Evolutionary conservation across 2,329 filamentous ascomycete species (phyloP).

Genomic region (Diaporthe vaccinii): DNA sequence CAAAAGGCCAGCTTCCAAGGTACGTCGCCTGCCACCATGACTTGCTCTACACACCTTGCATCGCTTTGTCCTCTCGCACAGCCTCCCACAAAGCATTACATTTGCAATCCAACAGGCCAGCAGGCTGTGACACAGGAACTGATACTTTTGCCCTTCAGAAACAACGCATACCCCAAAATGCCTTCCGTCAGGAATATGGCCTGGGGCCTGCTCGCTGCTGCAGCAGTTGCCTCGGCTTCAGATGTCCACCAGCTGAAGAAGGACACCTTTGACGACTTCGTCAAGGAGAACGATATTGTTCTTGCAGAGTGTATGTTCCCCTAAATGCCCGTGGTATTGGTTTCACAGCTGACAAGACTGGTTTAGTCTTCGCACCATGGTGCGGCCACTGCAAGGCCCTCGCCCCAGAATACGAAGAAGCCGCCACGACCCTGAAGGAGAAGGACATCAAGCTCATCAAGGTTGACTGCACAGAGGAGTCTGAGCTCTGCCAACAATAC

Average conservation of each 20-base stretch:
- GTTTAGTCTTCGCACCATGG: conserved; percentile 93
- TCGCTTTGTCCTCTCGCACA: neutral
- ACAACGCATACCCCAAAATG: conserved; percentile 54
- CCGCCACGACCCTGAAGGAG: conserved; percentile 86
- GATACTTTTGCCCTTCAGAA: conserved; percentile 30
- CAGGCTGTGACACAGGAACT: neutral
- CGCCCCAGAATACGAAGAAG: conserved; percentile 90
- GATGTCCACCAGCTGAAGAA: conserved; percentile 89
- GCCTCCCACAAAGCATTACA: neutral
- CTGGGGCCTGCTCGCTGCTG: conserved; percentile 67
- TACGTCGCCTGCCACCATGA: conserved; percentile 21
- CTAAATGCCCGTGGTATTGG: neutral
- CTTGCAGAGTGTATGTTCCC: conserved; percentile 87
- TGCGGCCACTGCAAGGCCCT: conserved; percentile 99
- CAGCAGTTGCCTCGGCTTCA: conserved; percentile 75
- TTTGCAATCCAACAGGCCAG: neutral
- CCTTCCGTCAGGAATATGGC: conserved; percentile 62
- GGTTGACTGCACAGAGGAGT: conserved; percentile 95
- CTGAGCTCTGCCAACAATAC: conserved; percentile 88
- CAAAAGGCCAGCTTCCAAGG: conserved; percentile 26
- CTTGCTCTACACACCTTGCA: neutral
- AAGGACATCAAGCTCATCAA: conserved; percentile 89
- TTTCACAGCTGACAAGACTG: neutral
- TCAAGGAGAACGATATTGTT: conserved; percentile 88
- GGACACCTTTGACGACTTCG: conserved; percentile 88